phyloP scores from a whole-genome alignment of 2,329 filamentous ascomycete genomes.

The Acrodontium crateriforme region DNA sequence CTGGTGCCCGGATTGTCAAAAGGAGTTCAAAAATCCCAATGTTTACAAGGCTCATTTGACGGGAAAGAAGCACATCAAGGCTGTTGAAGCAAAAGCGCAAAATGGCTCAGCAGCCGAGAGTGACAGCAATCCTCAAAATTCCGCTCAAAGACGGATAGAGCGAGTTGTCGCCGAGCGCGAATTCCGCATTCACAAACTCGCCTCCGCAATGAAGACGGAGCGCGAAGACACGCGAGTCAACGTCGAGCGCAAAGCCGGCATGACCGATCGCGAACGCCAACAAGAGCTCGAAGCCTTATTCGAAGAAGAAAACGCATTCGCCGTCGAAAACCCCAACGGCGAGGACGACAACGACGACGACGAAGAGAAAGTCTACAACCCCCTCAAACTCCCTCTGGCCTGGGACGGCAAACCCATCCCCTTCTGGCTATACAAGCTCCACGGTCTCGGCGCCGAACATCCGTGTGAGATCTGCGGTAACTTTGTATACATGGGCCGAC shows the following conservation, averaged over 20 bases:
- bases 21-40: constrained; percentile 89
- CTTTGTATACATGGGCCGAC: constrained; percentile 94
- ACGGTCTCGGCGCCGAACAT: constrained; percentile 89
- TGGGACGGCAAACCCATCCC: constrained; percentile 99
- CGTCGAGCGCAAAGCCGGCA: constrained; percentile 89
- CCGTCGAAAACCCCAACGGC: constrained; percentile 15
- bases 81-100: constrained; percentile 50
- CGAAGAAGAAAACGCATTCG: constrained; percentile 40
- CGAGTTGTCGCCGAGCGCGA: constrained; percentile 82
- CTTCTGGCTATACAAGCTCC: constrained; percentile 96
- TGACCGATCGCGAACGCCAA: constrained; percentile 91
- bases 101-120: constrained; percentile 17
- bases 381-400: constrained; percentile 82
- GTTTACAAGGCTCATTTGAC: constrained; percentile 81
- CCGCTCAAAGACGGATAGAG: constrained; percentile 54
- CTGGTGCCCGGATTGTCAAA: constrained; percentile 86
- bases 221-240: constrained; percentile 84
- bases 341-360: constrained; percentile 49
- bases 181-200: constrained; percentile 64
- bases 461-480: constrained; percentile 95
- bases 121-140: constrained; percentile 8
- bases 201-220: constrained; percentile 71
- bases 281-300: constrained; percentile 86
- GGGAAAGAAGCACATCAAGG: constrained; percentile 86
- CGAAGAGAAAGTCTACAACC: constrained; percentile 90